These are phyloP conservation scores for Grosmannia serpens DNA, from an alignment of 2,329 filamentous ascomycete genomes.

Conservation along the genomic window DNA sequence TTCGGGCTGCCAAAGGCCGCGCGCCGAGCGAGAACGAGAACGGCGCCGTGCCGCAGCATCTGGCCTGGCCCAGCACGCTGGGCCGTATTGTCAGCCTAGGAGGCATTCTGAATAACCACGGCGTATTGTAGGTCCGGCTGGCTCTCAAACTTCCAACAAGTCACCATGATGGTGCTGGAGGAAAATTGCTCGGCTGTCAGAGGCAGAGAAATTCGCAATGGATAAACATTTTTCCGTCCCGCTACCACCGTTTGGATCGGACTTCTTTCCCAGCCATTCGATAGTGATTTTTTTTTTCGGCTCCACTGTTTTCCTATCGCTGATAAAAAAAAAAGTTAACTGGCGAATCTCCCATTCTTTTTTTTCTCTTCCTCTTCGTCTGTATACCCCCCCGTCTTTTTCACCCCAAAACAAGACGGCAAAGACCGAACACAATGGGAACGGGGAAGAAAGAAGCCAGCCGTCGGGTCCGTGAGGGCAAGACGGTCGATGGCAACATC, in stretches of 20 bases:
- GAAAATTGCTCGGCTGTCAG: neutral
- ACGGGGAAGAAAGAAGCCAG: constrained; percentile 72
- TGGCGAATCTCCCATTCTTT: neutral
- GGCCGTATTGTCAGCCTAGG: constrained; percentile 6
- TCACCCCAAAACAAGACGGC: neutral
- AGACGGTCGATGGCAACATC: constrained; percentile 80
- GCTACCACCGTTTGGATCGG: neutral
- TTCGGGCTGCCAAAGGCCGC: neutral
- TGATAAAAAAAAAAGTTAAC: constrained; percentile 10
- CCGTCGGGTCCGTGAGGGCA: constrained; percentile 76
- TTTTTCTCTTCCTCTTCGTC: constrained; percentile 6
- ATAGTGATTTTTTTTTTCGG: neutral
- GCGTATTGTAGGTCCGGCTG: neutral
- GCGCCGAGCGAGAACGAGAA: neutral
- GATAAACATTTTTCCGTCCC: neutral
- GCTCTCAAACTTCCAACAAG: neutral
- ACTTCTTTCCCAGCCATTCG: neutral
- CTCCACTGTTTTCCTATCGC: constrained; percentile 11
- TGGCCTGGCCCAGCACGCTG: constrained; percentile 2
- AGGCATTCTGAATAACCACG: constrained; percentile 4
- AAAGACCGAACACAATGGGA: constrained; percentile 9
- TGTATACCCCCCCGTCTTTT: neutral
- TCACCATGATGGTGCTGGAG: neutral
- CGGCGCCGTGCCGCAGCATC: neutral
- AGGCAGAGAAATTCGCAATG: neutral